A percentile compares a stretch with the other conserved stretches of the same genome.
Evolutionary conservation across 805 yeast genomes (phyloP).

Genomic region (Pichia nakasei): DNA sequence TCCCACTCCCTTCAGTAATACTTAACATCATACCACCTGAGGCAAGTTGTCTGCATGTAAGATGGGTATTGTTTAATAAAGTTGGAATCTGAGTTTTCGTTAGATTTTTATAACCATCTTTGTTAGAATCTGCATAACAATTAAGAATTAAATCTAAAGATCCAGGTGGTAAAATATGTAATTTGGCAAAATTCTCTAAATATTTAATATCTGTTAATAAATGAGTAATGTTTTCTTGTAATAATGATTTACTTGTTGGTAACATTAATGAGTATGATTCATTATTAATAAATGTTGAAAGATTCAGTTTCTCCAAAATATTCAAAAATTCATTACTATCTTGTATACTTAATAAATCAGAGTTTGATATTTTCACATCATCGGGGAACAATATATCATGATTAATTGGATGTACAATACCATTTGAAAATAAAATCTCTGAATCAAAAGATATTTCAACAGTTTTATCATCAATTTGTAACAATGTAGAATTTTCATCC

Average conservation of each 20-base stretch:
- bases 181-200: constrained; percentile 46
- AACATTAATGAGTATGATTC: constrained; percentile 52
- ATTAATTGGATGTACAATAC: constrained; percentile 62
- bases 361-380: constrained; percentile 40
- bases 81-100: constrained; percentile 29
- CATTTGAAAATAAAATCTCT: constrained; percentile 73
- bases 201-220: constrained; percentile 26
- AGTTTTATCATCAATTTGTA: constrained; percentile 14
- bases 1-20: constrained; percentile 40
- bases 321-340: constrained; percentile 40
- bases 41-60: constrained; percentile 35
- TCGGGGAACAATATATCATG: constrained; percentile 49
- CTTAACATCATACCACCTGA: constrained; percentile 31
- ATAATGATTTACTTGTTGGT: constrained; percentile 55
- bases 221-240: constrained; percentile 40
- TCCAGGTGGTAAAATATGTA: constrained; percentile 62
- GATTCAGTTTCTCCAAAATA: constrained; percentile 33
- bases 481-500: constrained; percentile 1
- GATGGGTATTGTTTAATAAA: constrained; percentile 33
- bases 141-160: constrained; percentile 37
- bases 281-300: constrained; percentile 34
- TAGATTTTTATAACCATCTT: not conserved
- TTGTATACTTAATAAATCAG: constrained; percentile 49
- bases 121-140: constrained; percentile 27
- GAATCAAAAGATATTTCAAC: constrained; percentile 34